Percentiles rank a stretch among this genome's conserved stretches.
These are phyloP conservation scores for Pholiota conissans DNA, from an alignment of 768 basidiomycete genomes.

Conservation along the genomic window DNA sequence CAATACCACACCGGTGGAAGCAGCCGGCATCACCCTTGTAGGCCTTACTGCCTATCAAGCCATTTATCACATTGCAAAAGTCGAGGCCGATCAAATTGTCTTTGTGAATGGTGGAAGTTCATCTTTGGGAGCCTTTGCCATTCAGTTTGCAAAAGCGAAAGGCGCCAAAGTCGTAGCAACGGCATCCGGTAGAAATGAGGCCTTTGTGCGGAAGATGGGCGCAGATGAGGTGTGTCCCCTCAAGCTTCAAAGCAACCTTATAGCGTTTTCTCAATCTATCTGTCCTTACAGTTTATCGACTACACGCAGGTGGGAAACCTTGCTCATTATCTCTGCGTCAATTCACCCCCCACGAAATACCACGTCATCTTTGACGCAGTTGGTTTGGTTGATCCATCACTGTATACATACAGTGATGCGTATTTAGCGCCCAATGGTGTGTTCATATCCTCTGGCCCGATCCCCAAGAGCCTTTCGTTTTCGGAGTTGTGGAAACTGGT, in stretches of 20 bases:
- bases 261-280: no score
- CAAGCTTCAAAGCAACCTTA: no score
- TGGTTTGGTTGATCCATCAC: constrained; percentile 45
- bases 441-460: constrained; percentile 56
- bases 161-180: constrained; percentile 60
- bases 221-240: constrained; percentile 62
- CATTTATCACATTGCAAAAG: constrained; percentile 41
- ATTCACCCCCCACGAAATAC: constrained; percentile 51
- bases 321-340: constrained; percentile 39
- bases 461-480: constrained; percentile 29
- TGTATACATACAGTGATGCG: constrained; percentile 48
- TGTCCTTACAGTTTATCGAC: constrained; percentile 62
- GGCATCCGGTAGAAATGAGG: constrained; percentile 61
- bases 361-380: constrained; percentile 61
- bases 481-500: constrained; percentile 34
- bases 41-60: constrained; percentile 60
- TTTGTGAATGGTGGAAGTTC: constrained; percentile 1
- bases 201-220: constrained; percentile 56
- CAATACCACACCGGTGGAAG: constrained; percentile 52
- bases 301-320: constrained; percentile 47
- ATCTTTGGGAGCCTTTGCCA: background rate
- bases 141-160: constrained; percentile 16
- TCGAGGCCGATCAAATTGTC: background rate
- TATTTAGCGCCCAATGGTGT: constrained; percentile 56
- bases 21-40: constrained; percentile 58